Base-by-base conservation (phyloP, 306 rosid genomes). In the Datisca glomerata region DNA sequence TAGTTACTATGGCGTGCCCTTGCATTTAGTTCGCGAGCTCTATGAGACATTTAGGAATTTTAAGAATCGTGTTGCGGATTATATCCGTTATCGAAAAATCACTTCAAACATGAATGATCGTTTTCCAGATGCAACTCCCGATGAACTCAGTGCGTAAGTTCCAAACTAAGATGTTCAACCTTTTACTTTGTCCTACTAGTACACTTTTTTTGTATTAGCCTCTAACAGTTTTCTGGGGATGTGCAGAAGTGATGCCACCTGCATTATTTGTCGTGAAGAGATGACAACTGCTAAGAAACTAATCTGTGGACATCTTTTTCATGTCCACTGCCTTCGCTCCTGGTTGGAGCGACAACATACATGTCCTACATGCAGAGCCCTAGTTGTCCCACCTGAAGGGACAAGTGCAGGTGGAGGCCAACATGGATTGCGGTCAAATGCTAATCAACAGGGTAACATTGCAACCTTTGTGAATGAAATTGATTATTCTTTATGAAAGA, bases 251-350 rank as follows among this genome's bases (percentile, higher is more conserved):
- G 98, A 91, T 21, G 94, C 96, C 58, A 91, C 91, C 39, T 91
- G 98, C 71, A 91, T 91, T 40, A 91, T 91, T 64, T 91, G 98
- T 41, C 98, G 98, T 59, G 98, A 91, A 71, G 98, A 91, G 69
- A 91, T 91, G 98, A 84, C 87, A 47, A 66, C 78, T 10, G 98
- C 98, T 47, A 91, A 91, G 80, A 91, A 91, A 67, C 81, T 91
- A 37, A 63, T 91, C 46, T 91, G 98, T 18, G 98, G 98, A 43
- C 98, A 91, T 55, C 79, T 84, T 39, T 91, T 91, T 54, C 98
- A 91, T 49, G 98, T 91, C 32, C 80, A 81, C 60, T 91, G 98
- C 61, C 86, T 91, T 33, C 96, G 98, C 17, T 91, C 98, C 60
- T 91, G 98, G 98, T 57, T 91, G 56, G 98, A 91, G 79, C 67